Conservation (phyloP, 495 filamentous ascomycete species). For the Rusavskia elegans region DNA sequence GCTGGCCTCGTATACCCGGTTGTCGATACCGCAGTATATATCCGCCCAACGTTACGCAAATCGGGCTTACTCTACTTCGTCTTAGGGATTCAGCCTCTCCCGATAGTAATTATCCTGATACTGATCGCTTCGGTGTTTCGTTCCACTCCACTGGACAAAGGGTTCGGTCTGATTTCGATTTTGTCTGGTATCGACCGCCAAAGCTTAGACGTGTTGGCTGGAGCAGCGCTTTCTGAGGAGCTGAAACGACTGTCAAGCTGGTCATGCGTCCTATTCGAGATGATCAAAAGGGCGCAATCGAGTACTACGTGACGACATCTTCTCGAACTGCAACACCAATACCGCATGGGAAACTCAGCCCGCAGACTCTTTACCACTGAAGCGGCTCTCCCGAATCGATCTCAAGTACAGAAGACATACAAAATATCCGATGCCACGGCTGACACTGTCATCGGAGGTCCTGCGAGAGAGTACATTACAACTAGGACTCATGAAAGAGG, state of each 20-base stretch:
- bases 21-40: background rate
- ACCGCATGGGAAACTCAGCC: too few relatives aligned
- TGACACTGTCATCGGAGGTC: too few relatives aligned
- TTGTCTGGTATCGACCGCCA: conserved; percentile 6
- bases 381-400: too few relatives aligned
- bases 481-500: too few relatives aligned
- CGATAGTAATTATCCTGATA: conserved; percentile 1
- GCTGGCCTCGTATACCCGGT: conserved; percentile 5
- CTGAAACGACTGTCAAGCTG: conserved; percentile 4
- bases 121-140: background rate
- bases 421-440: too few relatives aligned
- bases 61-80: conserved; percentile 4
- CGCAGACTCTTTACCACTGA: too few relatives aligned
- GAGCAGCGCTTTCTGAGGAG: conserved; percentile 9
- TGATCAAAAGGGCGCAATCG: background rate
- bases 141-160: conserved; percentile 3
- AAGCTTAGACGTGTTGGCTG: conserved; percentile 6
- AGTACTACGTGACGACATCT: conserved; percentile 2
- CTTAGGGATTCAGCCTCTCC: conserved; percentile 2
- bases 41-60: conserved; percentile 4
- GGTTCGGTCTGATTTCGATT: conserved; percentile 6
- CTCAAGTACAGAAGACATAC: too few relatives aligned
- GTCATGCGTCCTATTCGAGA: conserved; percentile 3
- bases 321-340: too few relatives aligned
- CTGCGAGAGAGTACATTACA: too few relatives aligned